Evolutionary conservation across 2,329 filamentous ascomycete species (phyloP), one percentile per base, ranked within the genome.

Genomic region (Venturia nashicola): DNA sequence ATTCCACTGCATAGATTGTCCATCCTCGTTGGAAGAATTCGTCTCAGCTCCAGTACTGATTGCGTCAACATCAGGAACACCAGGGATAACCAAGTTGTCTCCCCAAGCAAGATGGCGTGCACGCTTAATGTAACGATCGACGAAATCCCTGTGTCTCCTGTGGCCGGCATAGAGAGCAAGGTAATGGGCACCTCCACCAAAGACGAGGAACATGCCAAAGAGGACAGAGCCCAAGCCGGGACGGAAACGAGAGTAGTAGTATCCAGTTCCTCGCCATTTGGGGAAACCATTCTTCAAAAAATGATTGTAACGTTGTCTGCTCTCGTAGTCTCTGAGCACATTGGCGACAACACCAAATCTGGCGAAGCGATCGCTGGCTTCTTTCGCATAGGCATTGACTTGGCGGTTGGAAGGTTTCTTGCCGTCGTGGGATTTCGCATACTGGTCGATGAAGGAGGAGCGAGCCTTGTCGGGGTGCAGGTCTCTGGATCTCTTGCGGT

Each of bases 221-320:
- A 97, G 76, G 57, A 96, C 94, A 16, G 89, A 89, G 65, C 90
- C 91, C 55, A 97, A 80, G 9, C 94, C 94, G 1, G 94, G 94
- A 23, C 94, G 85, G 82, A 93, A 97, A 65, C 94, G 87, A 71
- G 86, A 86, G 80, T 99, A 99, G 82, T 97, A 99, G 83, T 99
- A 99, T 67, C 94, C 93, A 55, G 93, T 97, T 65, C 94, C 94
- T 79, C 93, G 92, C 94, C 94, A 99, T 64, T 85, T 85, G 40
- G 94, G 94, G 79, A 99, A 99, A 66, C 94, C 94, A 76, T 97
- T 91, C 74, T 80, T 78, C 66, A 97, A 77, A 79, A 97, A 99
- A 76, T 97, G 88, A 74, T 99, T 93, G 76, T 99, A 99, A 67
- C 94, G 88, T 69, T 90, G 89, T 67, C 94, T 85, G 63, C 84